Conservation (phyloP, 169 alveolate genomes). For the Plasmodium ovale region DNA sequence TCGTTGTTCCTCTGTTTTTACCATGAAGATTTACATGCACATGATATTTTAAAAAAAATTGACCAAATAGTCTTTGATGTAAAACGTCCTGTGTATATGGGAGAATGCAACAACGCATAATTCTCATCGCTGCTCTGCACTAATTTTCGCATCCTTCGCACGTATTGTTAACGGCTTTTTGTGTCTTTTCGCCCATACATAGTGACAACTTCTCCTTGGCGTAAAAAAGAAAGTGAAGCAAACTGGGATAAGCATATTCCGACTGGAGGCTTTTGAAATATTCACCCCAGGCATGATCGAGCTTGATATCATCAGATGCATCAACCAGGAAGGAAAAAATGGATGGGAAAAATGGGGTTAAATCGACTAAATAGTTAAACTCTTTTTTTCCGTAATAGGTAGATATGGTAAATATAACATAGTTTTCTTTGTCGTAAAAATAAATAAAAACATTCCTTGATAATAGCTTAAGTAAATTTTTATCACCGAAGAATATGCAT, state of each 20-base stretch:
- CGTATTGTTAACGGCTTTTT: no score
- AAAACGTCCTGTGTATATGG: no score
- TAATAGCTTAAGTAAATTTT: slow-evolving; percentile 42
- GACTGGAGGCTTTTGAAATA: slow-evolving; percentile 9
- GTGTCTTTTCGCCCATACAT: no score
- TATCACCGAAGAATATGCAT: slow-evolving; percentile 15
- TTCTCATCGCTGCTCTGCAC: no score
- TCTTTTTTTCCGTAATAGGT: slow-evolving; percentile 25
- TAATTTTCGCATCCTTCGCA: no score
- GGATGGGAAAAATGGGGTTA: slow-evolving; percentile 40
- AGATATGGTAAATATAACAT: slow-evolving; percentile 40
- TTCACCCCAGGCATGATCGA: neutral
- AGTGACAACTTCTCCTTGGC: neutral
- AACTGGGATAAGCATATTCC: slow-evolving; percentile 29
- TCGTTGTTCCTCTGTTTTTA: no score
- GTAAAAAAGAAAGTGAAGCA: slow-evolving; percentile 42
- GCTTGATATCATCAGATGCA: neutral
- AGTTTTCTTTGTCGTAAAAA: slow-evolving; percentile 33
- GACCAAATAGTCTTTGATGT: no score
- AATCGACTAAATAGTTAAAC: slow-evolving; percentile 25
- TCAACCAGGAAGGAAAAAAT: slow-evolving; percentile 29
- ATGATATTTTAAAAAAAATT: no score
- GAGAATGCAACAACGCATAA: no score
- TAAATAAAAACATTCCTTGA: slow-evolving; percentile 34
- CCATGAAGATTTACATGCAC: no score